These are phyloP conservation scores for Phytophthora capsici DNA, from an alignment of 352 stramenopile genomes.

Conservation along the genomic window DNA sequence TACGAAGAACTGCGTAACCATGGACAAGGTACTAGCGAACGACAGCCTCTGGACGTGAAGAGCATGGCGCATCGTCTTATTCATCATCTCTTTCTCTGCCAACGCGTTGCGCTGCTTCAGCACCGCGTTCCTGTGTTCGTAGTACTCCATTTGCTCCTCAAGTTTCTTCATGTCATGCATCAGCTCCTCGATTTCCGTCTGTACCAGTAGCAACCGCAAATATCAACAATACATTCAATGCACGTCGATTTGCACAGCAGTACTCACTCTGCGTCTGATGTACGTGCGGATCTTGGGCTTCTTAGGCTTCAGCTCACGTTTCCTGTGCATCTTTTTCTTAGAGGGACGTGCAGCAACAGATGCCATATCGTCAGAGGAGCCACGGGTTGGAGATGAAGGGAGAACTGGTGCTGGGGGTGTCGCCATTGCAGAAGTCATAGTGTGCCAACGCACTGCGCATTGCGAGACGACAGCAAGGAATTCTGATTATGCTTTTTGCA, in stretches of 20 bases:
- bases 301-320: slow-evolving; percentile 17
- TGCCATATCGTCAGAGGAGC: slow-evolving; percentile 9
- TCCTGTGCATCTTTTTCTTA: slow-evolving; percentile 14
- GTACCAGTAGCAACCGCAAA: not conserved
- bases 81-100: slow-evolving; percentile 19
- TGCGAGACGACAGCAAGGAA: too few species aligned
- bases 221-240: not conserved
- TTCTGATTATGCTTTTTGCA: too few species aligned
- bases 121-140: slow-evolving; percentile 7
- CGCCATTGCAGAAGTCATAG: slow-evolving; percentile 1
- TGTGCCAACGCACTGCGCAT: too few species aligned
- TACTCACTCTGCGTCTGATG: slow-evolving; percentile 26
- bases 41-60: slow-evolving; percentile 29
- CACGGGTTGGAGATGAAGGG: not conserved
- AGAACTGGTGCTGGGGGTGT: not conserved
- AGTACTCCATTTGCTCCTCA: slow-evolving; percentile 30
- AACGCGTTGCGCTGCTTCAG: slow-evolving; percentile 25
- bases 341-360: not conserved
- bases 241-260: not conserved
- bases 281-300: slow-evolving; percentile 36
- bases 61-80: slow-evolving; percentile 21
- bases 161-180: slow-evolving; percentile 25
- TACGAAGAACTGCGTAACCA: slow-evolving; percentile 41
- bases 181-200: slow-evolving; percentile 35
- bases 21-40: slow-evolving; percentile 33